phyloP scores from a whole-genome alignment of 345 rosid species.

The Rubroshorea leprosula region DNA sequence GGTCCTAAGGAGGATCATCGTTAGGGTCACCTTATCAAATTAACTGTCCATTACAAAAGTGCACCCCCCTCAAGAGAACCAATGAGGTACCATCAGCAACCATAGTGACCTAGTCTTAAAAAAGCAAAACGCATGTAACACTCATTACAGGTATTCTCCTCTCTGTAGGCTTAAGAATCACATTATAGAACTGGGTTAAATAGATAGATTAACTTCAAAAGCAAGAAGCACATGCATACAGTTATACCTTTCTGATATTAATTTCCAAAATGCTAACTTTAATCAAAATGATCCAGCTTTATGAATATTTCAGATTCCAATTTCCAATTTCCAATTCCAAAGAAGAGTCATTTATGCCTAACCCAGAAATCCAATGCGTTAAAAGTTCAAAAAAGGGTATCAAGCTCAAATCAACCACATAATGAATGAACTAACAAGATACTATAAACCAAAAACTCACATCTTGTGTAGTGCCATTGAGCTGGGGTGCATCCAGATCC shows the following conservation, averaged over 20 bases:
- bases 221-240: too few relatives aligned
- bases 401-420: neutral
- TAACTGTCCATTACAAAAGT: neutral
- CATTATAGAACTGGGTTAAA: neutral
- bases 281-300: too few relatives aligned
- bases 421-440: neutral
- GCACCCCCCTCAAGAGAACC: neutral
- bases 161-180: neutral
- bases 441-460: slow-evolving; percentile 25
- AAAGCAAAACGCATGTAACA: neutral
- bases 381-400: too few relatives aligned
- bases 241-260: too few relatives aligned
- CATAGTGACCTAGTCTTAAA: neutral
- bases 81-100: neutral
- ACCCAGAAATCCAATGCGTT: too few relatives aligned
- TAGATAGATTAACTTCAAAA: too few relatives aligned
- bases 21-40: neutral
- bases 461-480: slow-evolving; percentile 25
- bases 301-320: too few relatives aligned
- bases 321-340: too few relatives aligned
- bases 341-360: too few relatives aligned
- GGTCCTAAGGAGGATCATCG: neutral
- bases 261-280: too few relatives aligned
- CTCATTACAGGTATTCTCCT: neutral
- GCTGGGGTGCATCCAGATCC: slow-evolving; percentile 15